Percentiles rank a stretch among this genome's conserved stretches.
Conservation (phyloP, 129 eudicot species). For the Arctium minus region DNA sequence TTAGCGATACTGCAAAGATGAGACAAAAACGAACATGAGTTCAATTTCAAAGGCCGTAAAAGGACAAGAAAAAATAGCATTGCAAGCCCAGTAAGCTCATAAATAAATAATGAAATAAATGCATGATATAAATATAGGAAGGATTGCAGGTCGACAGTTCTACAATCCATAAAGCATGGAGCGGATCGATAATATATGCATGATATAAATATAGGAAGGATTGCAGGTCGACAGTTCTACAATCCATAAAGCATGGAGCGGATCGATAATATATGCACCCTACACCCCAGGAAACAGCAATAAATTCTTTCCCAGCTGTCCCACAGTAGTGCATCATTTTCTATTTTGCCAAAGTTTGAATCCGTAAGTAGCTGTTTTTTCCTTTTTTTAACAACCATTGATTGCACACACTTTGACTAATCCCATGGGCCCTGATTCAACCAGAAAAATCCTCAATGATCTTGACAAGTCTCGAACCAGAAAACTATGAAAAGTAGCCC, state of each 20-base stretch:
- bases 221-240: not conserved
- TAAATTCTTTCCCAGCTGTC: not conserved
- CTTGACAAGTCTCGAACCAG: too few relatives aligned
- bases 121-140: not conserved
- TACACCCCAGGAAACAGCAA: not conserved
- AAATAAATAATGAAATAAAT: not conserved
- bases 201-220: not conserved
- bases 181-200: not conserved
- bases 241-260: not conserved
- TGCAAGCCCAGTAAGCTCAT: not conserved
- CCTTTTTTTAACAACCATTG: too few relatives aligned
- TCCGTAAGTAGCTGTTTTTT: too few relatives aligned
- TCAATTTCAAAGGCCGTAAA: not conserved
- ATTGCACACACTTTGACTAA: too few relatives aligned
- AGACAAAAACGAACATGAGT: not conserved
- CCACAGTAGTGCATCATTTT: not conserved
- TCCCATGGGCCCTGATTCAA: too few relatives aligned
- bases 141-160: not conserved
- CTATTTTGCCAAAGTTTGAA: not conserved
- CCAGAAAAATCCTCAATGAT: too few relatives aligned
- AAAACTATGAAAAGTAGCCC: too few relatives aligned
- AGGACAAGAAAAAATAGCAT: not conserved
- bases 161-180: not conserved
- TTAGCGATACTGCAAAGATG: constrained; percentile 27
- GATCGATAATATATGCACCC: not conserved